Base-by-base conservation (phyloP, 1,284 basidiomycete species). In the Cutaneotrichosporon sp. region DNA sequence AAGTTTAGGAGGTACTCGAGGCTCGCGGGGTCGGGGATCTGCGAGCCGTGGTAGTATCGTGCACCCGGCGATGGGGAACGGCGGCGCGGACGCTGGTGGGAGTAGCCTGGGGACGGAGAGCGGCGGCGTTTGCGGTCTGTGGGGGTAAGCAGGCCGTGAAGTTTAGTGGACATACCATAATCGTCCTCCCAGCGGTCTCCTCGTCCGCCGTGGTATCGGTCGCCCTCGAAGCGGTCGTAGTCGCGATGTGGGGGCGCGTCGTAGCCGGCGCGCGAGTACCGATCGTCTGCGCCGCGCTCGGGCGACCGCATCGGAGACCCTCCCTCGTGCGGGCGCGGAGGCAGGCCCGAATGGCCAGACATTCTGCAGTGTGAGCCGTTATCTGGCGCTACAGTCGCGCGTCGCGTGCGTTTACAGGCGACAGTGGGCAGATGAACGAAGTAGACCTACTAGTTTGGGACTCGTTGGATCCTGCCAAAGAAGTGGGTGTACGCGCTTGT, bases 21-120 rank as follows among this genome's bases (percentile, higher is more conserved):
- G 2, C 83, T 84, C 57, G 88, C 86, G 15, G 90, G 90, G 65
- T 92, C 88, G 12, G 72, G 69, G 9, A 67, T 59, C 10, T 52
- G 40, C 38, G 47, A 45, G 17, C 30, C 35, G 22, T 49, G 45
- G 34, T 39, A 42, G 41, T 35, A 45, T 8, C 43, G 30, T 33
- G 30, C 46, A n/a, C 46, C 56, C 4, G 64, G 63, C 1, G 67
- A 67, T 18, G 66, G 68, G 2, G 70, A 69, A 23, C 59, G 59
- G 12, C 57, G 54, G 3, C 68, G 61, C 2, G 59, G 59, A 8
- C 66, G 63, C 46, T 65, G 63, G n/a, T 64, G 61, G 8, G 63
- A 51, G 46, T 88, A 86, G 60, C 84, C 86, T n/a, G 89, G 89
- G n/a, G 89, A 91, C 58, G 82, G 74, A 17, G 89, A 91, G 52